Evolutionary conservation across 2,329 filamentous ascomycete genomes (phyloP).

Genomic region (Aspergillus flavus): DNA sequence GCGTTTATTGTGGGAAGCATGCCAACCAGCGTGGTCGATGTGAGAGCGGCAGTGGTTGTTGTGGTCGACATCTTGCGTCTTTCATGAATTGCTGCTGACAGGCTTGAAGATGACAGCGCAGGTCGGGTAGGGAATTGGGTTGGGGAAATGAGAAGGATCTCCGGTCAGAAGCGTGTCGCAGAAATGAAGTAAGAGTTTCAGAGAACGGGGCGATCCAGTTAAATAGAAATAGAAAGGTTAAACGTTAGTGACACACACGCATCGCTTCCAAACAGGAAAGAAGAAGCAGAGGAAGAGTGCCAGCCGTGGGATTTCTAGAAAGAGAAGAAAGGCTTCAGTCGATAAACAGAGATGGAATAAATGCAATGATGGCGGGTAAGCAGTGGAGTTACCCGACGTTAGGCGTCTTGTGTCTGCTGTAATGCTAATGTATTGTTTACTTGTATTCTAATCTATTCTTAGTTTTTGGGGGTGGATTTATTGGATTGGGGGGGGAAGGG

Average conservation of each 20-base stretch:
- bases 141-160: conserved; percentile 17
- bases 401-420: neutral
- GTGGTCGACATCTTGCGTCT: conserved; percentile 29
- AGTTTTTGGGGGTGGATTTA: neutral
- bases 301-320: neutral
- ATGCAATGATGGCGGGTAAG: conserved; percentile 1
- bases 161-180: conserved; percentile 12
- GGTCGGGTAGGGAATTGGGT: neutral
- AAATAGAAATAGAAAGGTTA: conserved; percentile 3
- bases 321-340: neutral
- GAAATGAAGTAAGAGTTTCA: conserved; percentile 6
- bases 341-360: conserved; percentile 1
- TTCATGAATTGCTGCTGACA: conserved; percentile 2
- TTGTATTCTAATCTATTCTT: conserved; percentile 5
- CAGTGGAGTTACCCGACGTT: conserved; percentile 2
- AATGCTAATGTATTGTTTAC: conserved; percentile 3
- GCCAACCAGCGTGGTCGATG: conserved; percentile 37
- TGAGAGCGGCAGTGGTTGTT: conserved; percentile 25
- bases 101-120: neutral
- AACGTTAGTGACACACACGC: neutral
- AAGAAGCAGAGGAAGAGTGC: neutral
- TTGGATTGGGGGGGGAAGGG: neutral
- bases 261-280: neutral
- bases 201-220: neutral
- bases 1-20: conserved; percentile 31